Evolutionary conservation across 2,329 filamentous ascomycete species (phyloP).

Genomic region (Penicillium nordicum): DNA sequence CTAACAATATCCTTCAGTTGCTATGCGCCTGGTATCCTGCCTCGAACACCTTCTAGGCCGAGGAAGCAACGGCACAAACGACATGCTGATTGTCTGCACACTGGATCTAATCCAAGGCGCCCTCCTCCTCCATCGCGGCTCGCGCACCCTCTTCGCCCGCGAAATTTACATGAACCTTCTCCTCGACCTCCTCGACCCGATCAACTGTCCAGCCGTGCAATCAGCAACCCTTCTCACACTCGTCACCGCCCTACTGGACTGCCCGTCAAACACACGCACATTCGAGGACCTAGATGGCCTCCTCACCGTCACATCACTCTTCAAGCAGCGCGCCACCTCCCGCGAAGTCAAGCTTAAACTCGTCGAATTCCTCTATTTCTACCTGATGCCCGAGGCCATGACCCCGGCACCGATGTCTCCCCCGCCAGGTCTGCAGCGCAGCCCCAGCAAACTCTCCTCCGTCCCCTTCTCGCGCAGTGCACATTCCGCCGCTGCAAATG

Average conservation of each 20-base stretch:
- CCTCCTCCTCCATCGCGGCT: slow-evolving; percentile 84
- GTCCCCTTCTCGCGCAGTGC: slow-evolving; percentile 52
- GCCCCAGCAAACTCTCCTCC: slow-evolving; percentile 63
- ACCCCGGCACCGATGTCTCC: slow-evolving; percentile 41
- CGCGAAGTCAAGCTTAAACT: slow-evolving; percentile 91
- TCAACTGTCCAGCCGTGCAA: slow-evolving; percentile 88
- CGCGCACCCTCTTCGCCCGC: slow-evolving; percentile 78
- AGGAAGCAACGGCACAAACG: slow-evolving; percentile 75
- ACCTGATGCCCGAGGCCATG: slow-evolving; percentile 86
- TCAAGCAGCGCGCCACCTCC: slow-evolving; percentile 81
- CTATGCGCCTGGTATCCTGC: slow-evolving; percentile 77
- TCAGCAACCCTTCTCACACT: slow-evolving; percentile 85
- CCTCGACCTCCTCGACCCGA: slow-evolving; percentile 87
- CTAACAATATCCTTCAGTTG: slow-evolving; percentile 51
- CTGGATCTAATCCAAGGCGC: slow-evolving; percentile 86
- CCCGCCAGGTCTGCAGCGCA: slow-evolving; percentile 57
- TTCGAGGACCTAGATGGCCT: slow-evolving; percentile 92
- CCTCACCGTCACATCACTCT: slow-evolving; percentile 84
- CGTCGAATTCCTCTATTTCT: slow-evolving; percentile 98
- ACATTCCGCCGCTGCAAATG: slow-evolving; percentile 24
- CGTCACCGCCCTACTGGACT: slow-evolving; percentile 81
- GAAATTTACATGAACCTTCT: slow-evolving; percentile 96
- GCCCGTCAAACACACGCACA: slow-evolving; percentile 80
- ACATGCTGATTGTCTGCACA: slow-evolving; percentile 81
- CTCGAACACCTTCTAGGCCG: slow-evolving; percentile 83